These are phyloP conservation scores for Anthracocystis panici-leucophaei DNA, from an alignment of 1,284 basidiomycete species.

Conservation along the genomic window DNA sequence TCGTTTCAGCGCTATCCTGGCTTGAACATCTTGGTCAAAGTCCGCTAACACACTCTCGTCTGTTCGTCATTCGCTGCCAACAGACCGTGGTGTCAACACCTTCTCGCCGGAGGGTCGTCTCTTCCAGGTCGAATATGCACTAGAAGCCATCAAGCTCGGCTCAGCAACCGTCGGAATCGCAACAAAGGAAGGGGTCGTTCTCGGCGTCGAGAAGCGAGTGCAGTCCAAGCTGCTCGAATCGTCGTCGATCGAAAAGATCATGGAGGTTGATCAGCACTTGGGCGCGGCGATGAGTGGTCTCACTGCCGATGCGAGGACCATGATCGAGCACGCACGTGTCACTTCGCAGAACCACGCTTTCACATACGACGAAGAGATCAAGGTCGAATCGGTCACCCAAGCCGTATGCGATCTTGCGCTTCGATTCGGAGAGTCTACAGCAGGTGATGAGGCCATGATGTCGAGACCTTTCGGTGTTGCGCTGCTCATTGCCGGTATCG, in stretches of 20 bases:
- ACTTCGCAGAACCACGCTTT: slow-evolving; percentile 91
- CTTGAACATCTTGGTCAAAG: not conserved
- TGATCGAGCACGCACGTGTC: slow-evolving; percentile 99
- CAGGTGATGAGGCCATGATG: slow-evolving; percentile 97
- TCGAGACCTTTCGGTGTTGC: slow-evolving; percentile 93
- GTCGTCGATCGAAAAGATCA: slow-evolving; percentile 98
- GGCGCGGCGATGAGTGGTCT: slow-evolving; percentile 99
- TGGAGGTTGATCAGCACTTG: slow-evolving; percentile 97
- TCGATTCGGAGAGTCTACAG: slow-evolving; percentile 96
- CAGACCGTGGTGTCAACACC: slow-evolving; percentile 97
- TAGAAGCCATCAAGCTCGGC: slow-evolving; percentile 76
- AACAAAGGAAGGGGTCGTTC: slow-evolving; percentile 84
- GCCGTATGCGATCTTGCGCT: slow-evolving; percentile 97
- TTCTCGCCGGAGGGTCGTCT: slow-evolving; percentile 97
- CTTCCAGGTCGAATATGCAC: slow-evolving; percentile 98
- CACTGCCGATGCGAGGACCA: slow-evolving; percentile 97
- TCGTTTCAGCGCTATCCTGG: not conserved
- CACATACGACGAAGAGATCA: slow-evolving; percentile 96
- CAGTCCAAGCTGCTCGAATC: slow-evolving; percentile 96
- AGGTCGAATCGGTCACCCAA: slow-evolving; percentile 85
- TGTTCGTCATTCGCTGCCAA: slow-evolving; percentile 4
- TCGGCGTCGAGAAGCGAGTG: slow-evolving; percentile 98
- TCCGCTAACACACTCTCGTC: not conserved
- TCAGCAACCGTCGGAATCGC: slow-evolving; percentile 90
- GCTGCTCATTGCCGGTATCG: slow-evolving; percentile 93